Conservation (phyloP, 345 rosid genomes). For the Eucalyptus tenuipes region DNA sequence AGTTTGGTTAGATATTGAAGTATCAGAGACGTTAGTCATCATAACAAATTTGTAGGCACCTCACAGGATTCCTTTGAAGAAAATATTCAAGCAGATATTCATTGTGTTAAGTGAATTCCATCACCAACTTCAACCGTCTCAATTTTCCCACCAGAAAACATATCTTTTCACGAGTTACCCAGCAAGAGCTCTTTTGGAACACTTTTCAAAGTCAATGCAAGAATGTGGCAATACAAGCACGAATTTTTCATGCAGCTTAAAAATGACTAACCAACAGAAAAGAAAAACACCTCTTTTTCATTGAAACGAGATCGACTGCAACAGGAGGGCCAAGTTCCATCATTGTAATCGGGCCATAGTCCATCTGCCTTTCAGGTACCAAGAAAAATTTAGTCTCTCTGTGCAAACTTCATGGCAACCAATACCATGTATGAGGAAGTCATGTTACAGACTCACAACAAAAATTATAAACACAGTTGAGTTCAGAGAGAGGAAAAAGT, state of each 20-base stretch:
- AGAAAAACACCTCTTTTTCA: constrained; percentile 45
- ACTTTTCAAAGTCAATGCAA: neutral
- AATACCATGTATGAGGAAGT: neutral
- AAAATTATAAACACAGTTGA: neutral
- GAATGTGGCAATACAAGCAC: neutral
- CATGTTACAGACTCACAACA: neutral
- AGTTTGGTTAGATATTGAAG: neutral
- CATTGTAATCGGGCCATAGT: constrained; percentile 94
- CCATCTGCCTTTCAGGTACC: constrained; percentile 45
- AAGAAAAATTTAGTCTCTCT: neutral
- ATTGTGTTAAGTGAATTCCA: neutral
- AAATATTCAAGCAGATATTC: neutral
- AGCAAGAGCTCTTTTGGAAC: neutral
- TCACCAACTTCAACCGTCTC: neutral
- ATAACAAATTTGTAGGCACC: neutral
- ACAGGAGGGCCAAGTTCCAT: constrained; percentile 91
- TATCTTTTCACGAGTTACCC: neutral
- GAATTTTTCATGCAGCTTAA: neutral
- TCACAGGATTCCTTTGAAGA: neutral
- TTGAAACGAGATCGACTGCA: constrained; percentile 46
- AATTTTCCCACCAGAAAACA: neutral
- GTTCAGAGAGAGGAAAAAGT: neutral
- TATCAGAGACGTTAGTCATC: neutral
- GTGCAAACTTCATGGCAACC: neutral
- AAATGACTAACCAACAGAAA: neutral